These are phyloP conservation scores for Xylariaceae sp. DNA, from an alignment of 2,329 filamentous ascomycete genomes.

Conservation along the genomic window DNA sequence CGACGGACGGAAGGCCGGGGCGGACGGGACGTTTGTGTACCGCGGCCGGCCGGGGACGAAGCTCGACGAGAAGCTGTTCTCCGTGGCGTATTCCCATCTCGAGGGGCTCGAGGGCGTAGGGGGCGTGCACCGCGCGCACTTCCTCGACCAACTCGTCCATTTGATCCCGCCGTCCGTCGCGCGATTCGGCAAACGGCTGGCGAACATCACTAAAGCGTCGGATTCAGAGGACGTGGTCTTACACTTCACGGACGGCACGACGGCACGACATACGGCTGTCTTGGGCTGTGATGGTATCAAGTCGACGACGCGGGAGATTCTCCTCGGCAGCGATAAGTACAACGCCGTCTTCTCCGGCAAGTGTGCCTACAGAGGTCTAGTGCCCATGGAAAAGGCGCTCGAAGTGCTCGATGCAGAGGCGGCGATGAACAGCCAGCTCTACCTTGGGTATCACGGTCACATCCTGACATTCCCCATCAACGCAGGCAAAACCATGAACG, in stretches of 20 bases:
- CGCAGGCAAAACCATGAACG: conserved; percentile 28
- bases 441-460: conserved; percentile 48
- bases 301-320: conserved; percentile 45
- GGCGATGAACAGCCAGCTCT: conserved; percentile 26
- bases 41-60: conserved; percentile 17
- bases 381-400: conserved; percentile 47
- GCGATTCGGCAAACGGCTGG: conserved; percentile 34
- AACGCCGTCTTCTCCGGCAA: conserved; percentile 35
- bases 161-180: conserved; percentile 33
- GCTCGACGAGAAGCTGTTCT: conserved; percentile 23
- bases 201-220: conserved; percentile 27
- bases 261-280: conserved; percentile 36
- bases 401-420: conserved; percentile 41
- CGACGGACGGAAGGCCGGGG: conserved; percentile 20
- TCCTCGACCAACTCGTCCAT: conserved; percentile 37
- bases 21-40: conserved; percentile 19
- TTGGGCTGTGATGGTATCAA: conserved; percentile 63
- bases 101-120: conserved; percentile 12
- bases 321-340: conserved; percentile 40
- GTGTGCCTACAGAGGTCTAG: conserved; percentile 42
- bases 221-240: conserved; percentile 22
- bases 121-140: conserved; percentile 35
- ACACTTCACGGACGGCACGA: conserved; percentile 37
- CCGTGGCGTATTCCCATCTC: conserved; percentile 18
- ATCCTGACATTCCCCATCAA: conserved; percentile 52